Evolutionary conservation across 805 yeast species (phyloP).

Genomic region (Kregervanrija pseudodelftensis): DNA sequence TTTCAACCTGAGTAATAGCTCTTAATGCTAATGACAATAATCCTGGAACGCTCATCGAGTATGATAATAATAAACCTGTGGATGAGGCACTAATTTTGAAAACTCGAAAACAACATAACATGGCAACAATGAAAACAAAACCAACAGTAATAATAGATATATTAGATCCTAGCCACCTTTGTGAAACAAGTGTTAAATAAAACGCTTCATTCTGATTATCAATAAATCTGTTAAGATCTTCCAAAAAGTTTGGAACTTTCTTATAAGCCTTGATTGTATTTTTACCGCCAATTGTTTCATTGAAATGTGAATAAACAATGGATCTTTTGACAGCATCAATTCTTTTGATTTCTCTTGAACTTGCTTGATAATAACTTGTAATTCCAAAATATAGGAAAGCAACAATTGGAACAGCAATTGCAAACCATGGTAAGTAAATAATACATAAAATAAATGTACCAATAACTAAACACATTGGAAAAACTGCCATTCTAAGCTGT

Average conservation of each 20-base stretch:
- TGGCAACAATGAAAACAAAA: constrained; percentile 41
- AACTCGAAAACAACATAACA: constrained; percentile 53
- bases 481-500: constrained; percentile 54
- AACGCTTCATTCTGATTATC: constrained; percentile 64
- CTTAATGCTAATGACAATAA: constrained; percentile 45
- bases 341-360: constrained; percentile 70
- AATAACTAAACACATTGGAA: constrained; percentile 43
- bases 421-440: constrained; percentile 70
- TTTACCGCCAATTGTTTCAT: constrained; percentile 63
- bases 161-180: constrained; percentile 57
- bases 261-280: constrained; percentile 57
- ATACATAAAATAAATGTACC: constrained; percentile 64
- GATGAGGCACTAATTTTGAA: constrained; percentile 52
- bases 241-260: constrained; percentile 41
- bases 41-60: constrained; percentile 53
- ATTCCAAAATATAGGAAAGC: constrained; percentile 36
- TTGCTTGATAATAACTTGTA: constrained; percentile 57
- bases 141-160: constrained; percentile 41
- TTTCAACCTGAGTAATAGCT: constrained; percentile 64
- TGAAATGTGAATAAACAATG: constrained; percentile 60
- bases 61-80: constrained; percentile 55
- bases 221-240: constrained; percentile 26
- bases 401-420: constrained; percentile 56
- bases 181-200: constrained; percentile 46
- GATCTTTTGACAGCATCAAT: constrained; percentile 69